Evolutionary conservation across 805 yeast species (phyloP).

Genomic region (Candida sanyiensis): DNA sequence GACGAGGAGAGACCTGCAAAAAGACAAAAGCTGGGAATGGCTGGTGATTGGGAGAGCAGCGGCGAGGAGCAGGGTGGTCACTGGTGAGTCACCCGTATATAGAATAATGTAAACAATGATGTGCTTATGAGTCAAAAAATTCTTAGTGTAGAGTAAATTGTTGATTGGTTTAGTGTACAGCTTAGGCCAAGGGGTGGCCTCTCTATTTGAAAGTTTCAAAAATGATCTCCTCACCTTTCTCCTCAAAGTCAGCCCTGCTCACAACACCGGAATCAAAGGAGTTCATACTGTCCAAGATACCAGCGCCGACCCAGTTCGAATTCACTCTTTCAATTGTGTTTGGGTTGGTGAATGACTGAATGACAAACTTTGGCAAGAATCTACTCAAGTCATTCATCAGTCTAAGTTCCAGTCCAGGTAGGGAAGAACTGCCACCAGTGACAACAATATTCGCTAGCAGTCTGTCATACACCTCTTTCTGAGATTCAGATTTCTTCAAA

Average conservation of each 20-base stretch:
- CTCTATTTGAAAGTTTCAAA: slow-evolving; percentile 37
- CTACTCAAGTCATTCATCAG: slow-evolving; percentile 55
- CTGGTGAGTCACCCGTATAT: slow-evolving; percentile 21
- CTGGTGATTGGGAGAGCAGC: slow-evolving; percentile 27
- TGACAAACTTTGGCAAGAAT: slow-evolving; percentile 61
- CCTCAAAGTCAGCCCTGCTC: slow-evolving; percentile 62
- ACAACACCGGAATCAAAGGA: slow-evolving; percentile 81
- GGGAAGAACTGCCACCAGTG: slow-evolving; percentile 65
- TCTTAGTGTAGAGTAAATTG: neutral
- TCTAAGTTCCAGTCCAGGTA: slow-evolving; percentile 68
- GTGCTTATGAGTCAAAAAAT: neutral
- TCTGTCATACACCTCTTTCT: slow-evolving; percentile 34
- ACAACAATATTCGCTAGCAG: slow-evolving; percentile 62
- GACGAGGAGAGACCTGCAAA: slow-evolving; percentile 16
- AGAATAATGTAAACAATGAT: neutral
- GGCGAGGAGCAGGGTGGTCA: slow-evolving; percentile 30
- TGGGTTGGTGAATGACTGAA: slow-evolving; percentile 55
- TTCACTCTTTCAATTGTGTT: slow-evolving; percentile 57
- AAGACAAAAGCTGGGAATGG: slow-evolving; percentile 28
- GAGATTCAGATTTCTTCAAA: slow-evolving; percentile 38
- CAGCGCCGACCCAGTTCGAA: slow-evolving; percentile 78
- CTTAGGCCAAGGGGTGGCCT: neutral
- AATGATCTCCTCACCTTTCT: slow-evolving; percentile 52
- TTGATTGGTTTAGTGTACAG: neutral
- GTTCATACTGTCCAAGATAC: slow-evolving; percentile 69